Evolutionary conservation across 306 rosid genomes (phyloP), one percentile per base, ranked within the genome.

Genomic region (Acacia crassicarpa): DNA sequence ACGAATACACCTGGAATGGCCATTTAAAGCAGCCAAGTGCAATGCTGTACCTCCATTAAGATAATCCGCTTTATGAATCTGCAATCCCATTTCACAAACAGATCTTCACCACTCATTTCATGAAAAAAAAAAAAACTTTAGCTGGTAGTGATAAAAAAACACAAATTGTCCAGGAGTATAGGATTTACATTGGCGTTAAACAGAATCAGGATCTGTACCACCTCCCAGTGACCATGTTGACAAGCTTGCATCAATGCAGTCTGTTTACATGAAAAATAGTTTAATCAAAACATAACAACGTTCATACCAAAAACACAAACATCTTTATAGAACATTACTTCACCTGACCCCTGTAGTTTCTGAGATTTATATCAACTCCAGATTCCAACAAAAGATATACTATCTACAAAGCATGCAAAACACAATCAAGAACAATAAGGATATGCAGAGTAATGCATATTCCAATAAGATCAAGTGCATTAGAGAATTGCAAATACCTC

Each of bases 211-310:
- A 89, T 93, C 96, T 85, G 94, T 79, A 91, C 97, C 69, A 93
- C 98, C 82, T 93, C 99, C 99, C 98, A 95, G 53, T 90, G 96
- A 88, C 99, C 99, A 84, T 93, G 91, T 84, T 93, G 98, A 84
- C 99, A 95, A 78, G 99, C 99, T 95, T 95, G 99, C 99, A 95
- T 95, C 91, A 95, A 88, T 79, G 99, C 99, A 85, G 99, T 95
- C 99, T 95, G 92, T 87, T 86, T 68, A 62, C 67, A 75, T 32
- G 45, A 70, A 77, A 54, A 30, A 63, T 13, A n/a, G 7, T 30
- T 27, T 20, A 27, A 62, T 62, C 68, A 62, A 62, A 25, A 62
- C 68, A 27, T 62, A 62, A 62, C 20, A 30, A 5, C 43, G 5
- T 32, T 63, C 69, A 30, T 63, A 14, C 20, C 41, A 63, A 30